Percentiles rank a stretch among this genome's conserved stretches.
phyloP scores from a whole-genome alignment of 2,329 filamentous ascomycete genomes.

The Cladosporium austrohemisphaericum region DNA sequence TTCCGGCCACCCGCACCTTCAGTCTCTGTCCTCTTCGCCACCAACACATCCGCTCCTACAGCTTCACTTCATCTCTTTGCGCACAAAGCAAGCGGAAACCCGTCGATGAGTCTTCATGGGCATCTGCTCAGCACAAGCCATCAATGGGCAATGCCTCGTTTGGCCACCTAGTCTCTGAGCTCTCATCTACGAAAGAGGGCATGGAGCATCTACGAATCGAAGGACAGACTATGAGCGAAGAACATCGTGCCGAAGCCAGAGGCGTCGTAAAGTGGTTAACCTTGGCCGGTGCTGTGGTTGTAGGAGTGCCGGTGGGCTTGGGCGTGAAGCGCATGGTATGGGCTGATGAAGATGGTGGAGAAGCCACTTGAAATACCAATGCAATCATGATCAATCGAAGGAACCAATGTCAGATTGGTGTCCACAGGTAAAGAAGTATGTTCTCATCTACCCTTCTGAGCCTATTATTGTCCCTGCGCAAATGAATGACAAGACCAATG shows the following conservation, averaged over 20 bases:
- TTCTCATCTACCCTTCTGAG: no score
- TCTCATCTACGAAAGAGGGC: conserved; percentile 28
- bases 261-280: conserved; percentile 21
- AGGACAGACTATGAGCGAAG: conserved; percentile 28
- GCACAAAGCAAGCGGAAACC: not conserved
- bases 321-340: conserved; percentile 5
- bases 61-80: not conserved
- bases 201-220: conserved; percentile 26
- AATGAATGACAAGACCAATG: no score
- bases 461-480: no score
- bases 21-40: not conserved
- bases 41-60: not conserved
- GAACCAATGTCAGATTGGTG: no score
- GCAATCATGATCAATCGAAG: no score
- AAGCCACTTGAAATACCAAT: not conserved
- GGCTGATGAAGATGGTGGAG: not conserved
- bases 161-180: conserved; percentile 28
- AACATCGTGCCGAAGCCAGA: conserved; percentile 23
- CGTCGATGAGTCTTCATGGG: conserved; percentile 20
- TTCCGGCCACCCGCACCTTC: not conserved
- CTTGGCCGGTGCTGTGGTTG: conserved; percentile 18
- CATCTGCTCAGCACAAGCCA: conserved; percentile 26
- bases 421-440: no score
- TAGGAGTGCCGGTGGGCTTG: conserved; percentile 14
- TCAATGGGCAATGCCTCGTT: conserved; percentile 28